Percentiles rank a stretch among this genome's conserved stretches.
Conservation (phyloP, 2,329 filamentous ascomycete species). For the Verticillium tricorpus region DNA sequence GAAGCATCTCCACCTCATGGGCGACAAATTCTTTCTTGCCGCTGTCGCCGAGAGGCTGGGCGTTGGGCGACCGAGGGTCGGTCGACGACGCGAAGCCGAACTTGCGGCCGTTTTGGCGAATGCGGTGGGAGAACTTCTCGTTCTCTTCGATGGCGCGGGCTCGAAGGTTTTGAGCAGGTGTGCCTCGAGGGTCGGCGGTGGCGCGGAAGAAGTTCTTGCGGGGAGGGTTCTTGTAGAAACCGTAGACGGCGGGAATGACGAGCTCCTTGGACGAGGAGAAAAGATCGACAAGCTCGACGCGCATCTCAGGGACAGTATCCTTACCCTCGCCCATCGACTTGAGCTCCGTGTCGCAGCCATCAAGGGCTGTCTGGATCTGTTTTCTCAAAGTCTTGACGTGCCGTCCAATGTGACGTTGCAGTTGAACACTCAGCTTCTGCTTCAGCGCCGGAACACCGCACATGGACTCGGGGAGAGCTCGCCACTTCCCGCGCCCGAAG, state of each 20-base stretch:
- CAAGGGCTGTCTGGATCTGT: conserved; percentile 46
- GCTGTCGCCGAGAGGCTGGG: conserved; percentile 16
- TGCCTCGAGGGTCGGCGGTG: conserved; percentile 43
- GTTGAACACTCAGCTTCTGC: conserved; percentile 43
- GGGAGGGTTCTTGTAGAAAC: conserved; percentile 51
- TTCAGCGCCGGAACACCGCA: conserved; percentile 42
- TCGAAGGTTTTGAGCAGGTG: conserved; percentile 45
- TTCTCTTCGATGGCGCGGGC: conserved; percentile 48
- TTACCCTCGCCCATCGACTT: conserved; percentile 45
- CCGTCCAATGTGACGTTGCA: conserved; percentile 47
- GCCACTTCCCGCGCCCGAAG: conserved; percentile 45
- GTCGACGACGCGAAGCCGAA: conserved; percentile 33
- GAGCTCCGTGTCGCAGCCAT: conserved; percentile 44
- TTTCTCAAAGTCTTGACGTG: conserved; percentile 45
- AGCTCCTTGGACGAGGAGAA: conserved; percentile 49
- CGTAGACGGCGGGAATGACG: conserved; percentile 48
- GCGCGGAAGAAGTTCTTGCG: conserved; percentile 47
- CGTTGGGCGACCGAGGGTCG: conserved; percentile 11
- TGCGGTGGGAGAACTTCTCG: conserved; percentile 42
- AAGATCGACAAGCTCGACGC: conserved; percentile 47
- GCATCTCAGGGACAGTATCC: conserved; percentile 49
- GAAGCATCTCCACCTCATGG: conserved; percentile 42
- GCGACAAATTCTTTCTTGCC: conserved; percentile 44
- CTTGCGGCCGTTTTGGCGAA: conserved; percentile 45
- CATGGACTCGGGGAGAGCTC: conserved; percentile 39